Base-by-base conservation (phyloP, 1,139 yeast species). In the Eremothecium coryli region DNA sequence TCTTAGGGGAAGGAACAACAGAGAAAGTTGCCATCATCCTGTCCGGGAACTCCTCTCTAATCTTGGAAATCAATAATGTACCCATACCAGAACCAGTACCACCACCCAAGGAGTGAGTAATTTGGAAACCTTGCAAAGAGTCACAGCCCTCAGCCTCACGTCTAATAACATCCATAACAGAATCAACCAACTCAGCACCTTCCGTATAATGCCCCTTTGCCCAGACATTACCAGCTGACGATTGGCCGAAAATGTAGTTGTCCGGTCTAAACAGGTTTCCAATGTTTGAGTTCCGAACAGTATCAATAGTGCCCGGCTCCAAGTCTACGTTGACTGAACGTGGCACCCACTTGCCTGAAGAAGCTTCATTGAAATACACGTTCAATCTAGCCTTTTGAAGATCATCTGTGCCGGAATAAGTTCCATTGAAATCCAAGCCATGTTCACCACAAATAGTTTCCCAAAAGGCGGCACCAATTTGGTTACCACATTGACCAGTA, bases 401-500 rank as follows among this genome's bases (percentile, higher is more conserved):
- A 40, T 77, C 85, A 41, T 76, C 73, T 20, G 63, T 62, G 12
- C 88, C 86, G 39, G 74, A 77, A 58, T 76, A 79, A 59, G 68
- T 75, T 44, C 98, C 98, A 45, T 76, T 70, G 51, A 71, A 71
- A 58, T 85, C 96, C 55, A 90, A 73, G 31, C 96, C 96, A 57
- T 90, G 98, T 65, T 90, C 98, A 45, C 85, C 93, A 67, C 94
- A 81, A 56, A 90, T 90, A 36, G 96, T 85, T 67, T 88, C 94
- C 96, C 96, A 85, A 60, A 85, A 85, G 40, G 95, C 95, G 49
- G 95, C 93, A 65, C 96, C 95, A 54, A 90, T 86, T 69, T 90
- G 98, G 76, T 90, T 90, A 77, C 98, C 98, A 77, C 98, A 90
- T 70, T 88, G 97, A 65, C 97, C 97, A 39, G 96, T 81, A 44